Percentiles rank a stretch among this genome's conserved stretches.
These are phyloP conservation scores for Crithidia acanthocephali DNA, from an alignment of 208 protist species.

Conservation along the genomic window DNA sequence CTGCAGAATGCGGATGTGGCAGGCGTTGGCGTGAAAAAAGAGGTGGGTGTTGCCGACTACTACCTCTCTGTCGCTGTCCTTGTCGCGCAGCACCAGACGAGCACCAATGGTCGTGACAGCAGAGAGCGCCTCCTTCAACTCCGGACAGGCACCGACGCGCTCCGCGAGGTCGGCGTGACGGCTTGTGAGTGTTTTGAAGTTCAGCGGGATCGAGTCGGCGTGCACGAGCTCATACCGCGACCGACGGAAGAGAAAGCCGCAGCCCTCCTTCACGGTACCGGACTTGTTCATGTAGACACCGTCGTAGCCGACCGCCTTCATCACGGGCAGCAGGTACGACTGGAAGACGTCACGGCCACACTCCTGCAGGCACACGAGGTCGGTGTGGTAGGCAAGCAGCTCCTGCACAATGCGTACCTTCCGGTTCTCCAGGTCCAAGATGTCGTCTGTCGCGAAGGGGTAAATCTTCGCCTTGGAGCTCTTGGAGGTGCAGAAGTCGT, in stretches of 20 bases:
- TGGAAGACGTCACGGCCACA: conserved; percentile 84
- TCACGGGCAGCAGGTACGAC: conserved; percentile 63
- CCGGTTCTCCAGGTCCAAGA: conserved; percentile 73
- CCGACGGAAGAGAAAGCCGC: conserved; percentile 62
- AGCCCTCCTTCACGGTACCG: conserved; percentile 78
- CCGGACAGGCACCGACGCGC: conserved; percentile 41
- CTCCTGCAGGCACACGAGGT: conserved; percentile 90
- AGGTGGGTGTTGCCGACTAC: conserved; percentile 92
- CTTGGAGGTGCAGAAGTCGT: conserved; percentile 81
- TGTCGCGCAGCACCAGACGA: conserved; percentile 49
- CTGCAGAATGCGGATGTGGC: conserved; percentile 92
- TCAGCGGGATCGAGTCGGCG: conserved; percentile 52
- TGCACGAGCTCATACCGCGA: conserved; percentile 55
- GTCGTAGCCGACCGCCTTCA: conserved; percentile 71
- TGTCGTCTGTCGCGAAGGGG: conserved; percentile 81
- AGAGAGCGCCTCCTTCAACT: conserved; percentile 70
- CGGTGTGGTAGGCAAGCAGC: conserved; percentile 77
- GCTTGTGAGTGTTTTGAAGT: conserved; percentile 50
- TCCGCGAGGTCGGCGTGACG: conserved; percentile 50
- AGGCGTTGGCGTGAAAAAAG: conserved; percentile 91
- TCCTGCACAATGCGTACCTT: conserved; percentile 83
- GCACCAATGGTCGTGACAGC: conserved; percentile 67
- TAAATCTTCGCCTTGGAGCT: conserved; percentile 77
- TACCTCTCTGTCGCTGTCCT: conserved; percentile 46
- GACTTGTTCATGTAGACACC: conserved; percentile 81